Conservation (phyloP, 78 protist species). For the Fonticula alba region DNA sequence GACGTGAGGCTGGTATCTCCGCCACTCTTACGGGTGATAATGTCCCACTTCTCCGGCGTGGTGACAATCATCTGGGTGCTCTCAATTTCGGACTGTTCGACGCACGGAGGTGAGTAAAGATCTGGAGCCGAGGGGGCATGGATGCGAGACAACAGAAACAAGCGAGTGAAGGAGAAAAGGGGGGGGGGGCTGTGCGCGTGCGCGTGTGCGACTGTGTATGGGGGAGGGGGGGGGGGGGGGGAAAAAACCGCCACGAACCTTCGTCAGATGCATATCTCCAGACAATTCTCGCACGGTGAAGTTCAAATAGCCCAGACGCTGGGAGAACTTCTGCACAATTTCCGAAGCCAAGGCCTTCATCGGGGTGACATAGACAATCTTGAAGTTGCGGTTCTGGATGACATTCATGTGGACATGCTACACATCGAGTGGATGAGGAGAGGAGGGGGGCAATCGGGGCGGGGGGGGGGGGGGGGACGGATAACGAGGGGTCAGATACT, state of each 20-base stretch:
- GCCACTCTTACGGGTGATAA: constrained; percentile 81
- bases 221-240: too few relatives aligned
- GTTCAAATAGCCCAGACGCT: constrained; percentile 25
- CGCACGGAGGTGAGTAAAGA: too few relatives aligned
- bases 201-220: too few relatives aligned
- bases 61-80: constrained; percentile 83
- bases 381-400: constrained; percentile 51
- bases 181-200: constrained; percentile 46
- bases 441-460: background rate
- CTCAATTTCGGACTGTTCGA: too few relatives aligned
- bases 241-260: too few relatives aligned
- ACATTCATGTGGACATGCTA: too few relatives aligned
- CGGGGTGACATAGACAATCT: constrained; percentile 97
- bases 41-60: constrained; percentile 99
- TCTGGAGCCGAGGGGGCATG: too few relatives aligned
- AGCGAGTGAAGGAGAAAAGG: too few relatives aligned
- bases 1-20: constrained; percentile 45
- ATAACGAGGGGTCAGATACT: background rate
- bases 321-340: constrained; percentile 57
- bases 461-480: background rate
- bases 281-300: constrained; percentile 76
- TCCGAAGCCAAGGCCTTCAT: constrained; percentile 98
- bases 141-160: background rate
- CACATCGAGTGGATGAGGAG: too few relatives aligned
- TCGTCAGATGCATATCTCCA: constrained; percentile 97